Evolutionary conservation across 106 monocot genomes (phyloP).

Genomic region (Allium cepa): DNA sequence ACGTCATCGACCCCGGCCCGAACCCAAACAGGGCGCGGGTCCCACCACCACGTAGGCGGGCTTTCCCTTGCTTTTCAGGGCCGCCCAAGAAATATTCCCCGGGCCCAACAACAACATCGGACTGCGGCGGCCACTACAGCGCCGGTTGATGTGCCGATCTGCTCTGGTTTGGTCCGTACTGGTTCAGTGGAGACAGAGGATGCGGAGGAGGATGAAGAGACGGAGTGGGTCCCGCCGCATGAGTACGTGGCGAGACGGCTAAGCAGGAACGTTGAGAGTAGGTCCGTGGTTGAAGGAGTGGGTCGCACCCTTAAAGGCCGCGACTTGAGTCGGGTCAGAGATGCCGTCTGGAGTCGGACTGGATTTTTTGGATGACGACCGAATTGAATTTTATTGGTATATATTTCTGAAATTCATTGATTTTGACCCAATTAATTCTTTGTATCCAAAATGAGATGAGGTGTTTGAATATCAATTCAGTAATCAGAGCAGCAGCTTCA

Average conservation of each 20-base stretch:
- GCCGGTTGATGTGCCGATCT: constrained; percentile 46
- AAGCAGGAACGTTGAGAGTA: constrained; percentile 8
- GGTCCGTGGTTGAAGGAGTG: constrained; percentile 54
- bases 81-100: neutral
- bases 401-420: too few species aligned
- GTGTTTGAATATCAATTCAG: too few species aligned
- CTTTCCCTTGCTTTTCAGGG: constrained; percentile 33
- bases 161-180: constrained; percentile 11
- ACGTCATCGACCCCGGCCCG: neutral
- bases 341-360: constrained; percentile 68
- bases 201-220: constrained; percentile 19
- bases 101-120: neutral
- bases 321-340: constrained; percentile 64
- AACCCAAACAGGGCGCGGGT: neutral
- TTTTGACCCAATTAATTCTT: too few species aligned
- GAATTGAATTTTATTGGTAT: too few species aligned
- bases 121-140: constrained; percentile 17
- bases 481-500: too few species aligned
- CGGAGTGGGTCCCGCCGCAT: constrained; percentile 42
- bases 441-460: too few species aligned
- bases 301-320: constrained; percentile 74
- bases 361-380: constrained; percentile 53
- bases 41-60: constrained; percentile 19
- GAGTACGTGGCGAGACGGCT: constrained; percentile 46
- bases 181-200: constrained; percentile 8